phyloP scores from a whole-genome alignment of 768 basidiomycete species.

The Holtermanniella nyarrowii region DNA sequence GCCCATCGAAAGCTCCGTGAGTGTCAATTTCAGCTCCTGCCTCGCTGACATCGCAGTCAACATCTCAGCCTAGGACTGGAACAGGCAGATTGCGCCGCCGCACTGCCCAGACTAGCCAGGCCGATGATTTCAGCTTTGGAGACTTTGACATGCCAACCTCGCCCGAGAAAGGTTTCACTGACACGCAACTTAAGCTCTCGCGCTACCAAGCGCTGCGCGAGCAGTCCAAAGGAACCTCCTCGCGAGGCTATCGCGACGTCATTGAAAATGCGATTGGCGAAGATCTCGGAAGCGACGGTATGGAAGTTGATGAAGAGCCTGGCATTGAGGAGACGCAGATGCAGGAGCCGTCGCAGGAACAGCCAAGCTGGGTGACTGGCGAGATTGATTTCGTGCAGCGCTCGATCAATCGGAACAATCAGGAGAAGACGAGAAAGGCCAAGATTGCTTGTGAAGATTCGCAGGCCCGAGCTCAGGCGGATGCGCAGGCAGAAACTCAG shows the following conservation, averaged over 20 bases:
- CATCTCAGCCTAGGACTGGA: background rate
- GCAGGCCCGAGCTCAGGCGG: too few relatives aligned
- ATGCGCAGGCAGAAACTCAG: background rate
- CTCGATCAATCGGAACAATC: slow-evolving; percentile 17
- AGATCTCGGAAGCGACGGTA: slow-evolving; percentile 4
- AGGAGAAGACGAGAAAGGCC: slow-evolving; percentile 8
- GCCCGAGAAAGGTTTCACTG: background rate
- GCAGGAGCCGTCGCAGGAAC: background rate
- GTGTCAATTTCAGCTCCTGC: too few relatives aligned
- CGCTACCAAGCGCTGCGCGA: slow-evolving; percentile 24
- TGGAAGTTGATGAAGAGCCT: slow-evolving; percentile 14
- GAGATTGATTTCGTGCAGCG: slow-evolving; percentile 23
- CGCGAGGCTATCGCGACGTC: background rate
- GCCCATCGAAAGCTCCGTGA: background rate
- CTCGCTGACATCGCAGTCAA: background rate
- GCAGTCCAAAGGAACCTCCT: slow-evolving; percentile 15
- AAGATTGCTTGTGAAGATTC: too few relatives aligned
- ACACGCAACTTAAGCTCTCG: background rate
- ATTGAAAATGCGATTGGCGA: background rate
- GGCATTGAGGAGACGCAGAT: background rate
- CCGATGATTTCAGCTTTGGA: background rate
- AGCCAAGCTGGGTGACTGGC: slow-evolving; percentile 2
- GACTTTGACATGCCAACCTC: background rate
- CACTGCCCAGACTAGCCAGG: too few relatives aligned
- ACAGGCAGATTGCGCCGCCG: too few relatives aligned